Percentiles rank a stretch among this genome's conserved stretches.
phyloP scores from a whole-genome alignment of 2,329 filamentous ascomycete species.

The Diaporthe ilicicola region DNA sequence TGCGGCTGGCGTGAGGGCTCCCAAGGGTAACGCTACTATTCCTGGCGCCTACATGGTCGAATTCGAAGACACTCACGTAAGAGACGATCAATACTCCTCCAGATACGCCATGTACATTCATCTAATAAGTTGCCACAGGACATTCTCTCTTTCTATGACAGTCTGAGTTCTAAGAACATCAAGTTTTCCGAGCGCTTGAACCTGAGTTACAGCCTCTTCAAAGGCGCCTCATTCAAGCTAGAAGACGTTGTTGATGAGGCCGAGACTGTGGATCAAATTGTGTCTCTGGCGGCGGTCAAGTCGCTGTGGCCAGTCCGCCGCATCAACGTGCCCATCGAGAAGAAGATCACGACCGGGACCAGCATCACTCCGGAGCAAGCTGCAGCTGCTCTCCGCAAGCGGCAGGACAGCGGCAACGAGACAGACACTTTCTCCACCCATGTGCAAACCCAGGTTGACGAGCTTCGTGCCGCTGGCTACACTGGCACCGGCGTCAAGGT shows the following conservation, averaged over 20 bases:
- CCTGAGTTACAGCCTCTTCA: slow-evolving; percentile 38
- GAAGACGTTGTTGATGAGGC: slow-evolving; percentile 23
- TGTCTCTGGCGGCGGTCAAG: slow-evolving; percentile 38
- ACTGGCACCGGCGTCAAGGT: slow-evolving; percentile 44
- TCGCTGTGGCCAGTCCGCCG: slow-evolving; percentile 42
- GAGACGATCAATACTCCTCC: background rate
- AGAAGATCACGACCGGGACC: slow-evolving; percentile 5
- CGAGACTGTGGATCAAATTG: slow-evolving; percentile 35
- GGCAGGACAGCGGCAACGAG: slow-evolving; percentile 3
- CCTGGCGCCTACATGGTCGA: slow-evolving; percentile 38
- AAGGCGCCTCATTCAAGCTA: slow-evolving; percentile 36
- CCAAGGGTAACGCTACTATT: slow-evolving; percentile 9
- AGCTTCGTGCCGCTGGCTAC: slow-evolving; percentile 43
- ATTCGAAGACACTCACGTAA: slow-evolving; percentile 33
- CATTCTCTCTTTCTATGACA: slow-evolving; percentile 34
- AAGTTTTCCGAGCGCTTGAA: slow-evolving; percentile 33
- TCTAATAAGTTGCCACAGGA: slow-evolving; percentile 8
- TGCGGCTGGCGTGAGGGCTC: background rate
- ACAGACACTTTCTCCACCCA: slow-evolving; percentile 38
- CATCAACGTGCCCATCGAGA: slow-evolving; percentile 28
- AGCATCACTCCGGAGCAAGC: slow-evolving; percentile 7
- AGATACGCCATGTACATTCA: no score
- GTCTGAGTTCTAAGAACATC: slow-evolving; percentile 32
- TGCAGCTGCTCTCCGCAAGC: background rate
- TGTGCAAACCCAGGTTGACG: slow-evolving; percentile 42